A percentile compares a stretch with the other conserved stretches of the same genome.
phyloP scores from a whole-genome alignment of 345 rosid genomes.

The Syzygium grande region DNA sequence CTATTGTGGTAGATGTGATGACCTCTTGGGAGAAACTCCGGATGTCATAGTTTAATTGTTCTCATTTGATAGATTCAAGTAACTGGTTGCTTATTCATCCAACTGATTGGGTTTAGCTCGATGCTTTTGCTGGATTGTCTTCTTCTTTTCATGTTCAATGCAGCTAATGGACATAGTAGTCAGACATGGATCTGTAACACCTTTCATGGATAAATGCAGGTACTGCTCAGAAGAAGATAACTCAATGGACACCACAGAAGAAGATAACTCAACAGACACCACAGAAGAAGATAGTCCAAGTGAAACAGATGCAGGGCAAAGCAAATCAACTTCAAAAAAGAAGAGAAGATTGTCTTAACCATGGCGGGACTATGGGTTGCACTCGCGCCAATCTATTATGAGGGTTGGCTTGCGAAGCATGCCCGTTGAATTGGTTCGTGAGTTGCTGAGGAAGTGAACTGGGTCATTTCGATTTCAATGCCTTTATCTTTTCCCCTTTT shows the following conservation, averaged over 20 bases:
- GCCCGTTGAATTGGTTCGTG: no score
- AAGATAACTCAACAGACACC: no score
- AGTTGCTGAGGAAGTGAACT: background rate
- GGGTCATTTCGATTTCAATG: background rate
- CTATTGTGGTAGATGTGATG: background rate
- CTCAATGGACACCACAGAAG: background rate
- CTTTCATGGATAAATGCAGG: constrained; percentile 25
- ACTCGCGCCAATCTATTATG: no score
- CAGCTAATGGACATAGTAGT: background rate
- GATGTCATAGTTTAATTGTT: background rate
- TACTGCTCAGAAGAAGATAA: constrained; percentile 25
- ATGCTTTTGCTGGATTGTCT: background rate
- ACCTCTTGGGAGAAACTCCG: background rate
- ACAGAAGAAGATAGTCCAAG: no score
- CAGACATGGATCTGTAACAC: background rate
- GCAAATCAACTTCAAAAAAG: no score
- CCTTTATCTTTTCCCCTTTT: no score
- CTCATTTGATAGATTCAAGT: background rate
- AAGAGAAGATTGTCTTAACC: no score
- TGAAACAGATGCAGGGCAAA: no score
- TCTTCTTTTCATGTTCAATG: background rate
- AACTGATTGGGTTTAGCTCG: background rate
- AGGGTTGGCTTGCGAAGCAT: no score
- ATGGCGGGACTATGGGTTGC: no score
- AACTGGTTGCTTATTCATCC: background rate